These are phyloP conservation scores for Penicillium psychrosexuale DNA, from an alignment of 2,329 filamentous ascomycete species.

Conservation along the genomic window DNA sequence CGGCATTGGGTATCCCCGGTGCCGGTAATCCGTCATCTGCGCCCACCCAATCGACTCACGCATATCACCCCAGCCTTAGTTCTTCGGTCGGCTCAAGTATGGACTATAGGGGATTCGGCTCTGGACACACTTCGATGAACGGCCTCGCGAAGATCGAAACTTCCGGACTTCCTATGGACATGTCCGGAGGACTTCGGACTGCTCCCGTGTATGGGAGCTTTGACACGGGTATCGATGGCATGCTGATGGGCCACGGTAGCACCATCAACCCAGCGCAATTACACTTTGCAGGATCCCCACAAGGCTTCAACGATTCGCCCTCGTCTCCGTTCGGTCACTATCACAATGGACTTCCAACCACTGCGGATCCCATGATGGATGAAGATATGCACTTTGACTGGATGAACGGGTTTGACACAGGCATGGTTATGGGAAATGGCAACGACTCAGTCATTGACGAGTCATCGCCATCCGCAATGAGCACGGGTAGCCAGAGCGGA, in stretches of 20 bases:
- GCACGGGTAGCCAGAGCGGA: slow-evolving; percentile 81
- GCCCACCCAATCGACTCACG: slow-evolving; percentile 48
- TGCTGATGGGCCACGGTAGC: slow-evolving; percentile 64
- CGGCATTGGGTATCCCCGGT: slow-evolving; percentile 63
- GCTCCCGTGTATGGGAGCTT: slow-evolving; percentile 70
- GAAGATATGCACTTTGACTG: slow-evolving; percentile 80
- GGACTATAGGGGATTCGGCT: slow-evolving; percentile 66
- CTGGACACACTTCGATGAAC: slow-evolving; percentile 53
- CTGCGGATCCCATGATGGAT: slow-evolving; percentile 56
- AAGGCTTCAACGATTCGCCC: slow-evolving; percentile 46
- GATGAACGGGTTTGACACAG: slow-evolving; percentile 76
- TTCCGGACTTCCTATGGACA: slow-evolving; percentile 64
- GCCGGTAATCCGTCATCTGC: slow-evolving; percentile 27
- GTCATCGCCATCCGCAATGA: slow-evolving; percentile 93
- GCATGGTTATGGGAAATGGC: slow-evolving; percentile 65
- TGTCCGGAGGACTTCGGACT: slow-evolving; percentile 68
- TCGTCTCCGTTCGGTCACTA: slow-evolving; percentile 42
- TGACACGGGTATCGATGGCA: slow-evolving; percentile 67
- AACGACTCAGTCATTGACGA: slow-evolving; percentile 84
- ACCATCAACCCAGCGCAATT: slow-evolving; percentile 67
- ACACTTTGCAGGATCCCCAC: slow-evolving; percentile 78
- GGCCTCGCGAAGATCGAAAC: slow-evolving; percentile 83
- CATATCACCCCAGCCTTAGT: slow-evolving; percentile 71
- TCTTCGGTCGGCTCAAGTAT: slow-evolving; percentile 56
- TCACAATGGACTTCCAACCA: slow-evolving; percentile 53